phyloP scores from a whole-genome alignment of 2,329 filamentous ascomycete genomes.

The Talaromyces sp. region DNA sequence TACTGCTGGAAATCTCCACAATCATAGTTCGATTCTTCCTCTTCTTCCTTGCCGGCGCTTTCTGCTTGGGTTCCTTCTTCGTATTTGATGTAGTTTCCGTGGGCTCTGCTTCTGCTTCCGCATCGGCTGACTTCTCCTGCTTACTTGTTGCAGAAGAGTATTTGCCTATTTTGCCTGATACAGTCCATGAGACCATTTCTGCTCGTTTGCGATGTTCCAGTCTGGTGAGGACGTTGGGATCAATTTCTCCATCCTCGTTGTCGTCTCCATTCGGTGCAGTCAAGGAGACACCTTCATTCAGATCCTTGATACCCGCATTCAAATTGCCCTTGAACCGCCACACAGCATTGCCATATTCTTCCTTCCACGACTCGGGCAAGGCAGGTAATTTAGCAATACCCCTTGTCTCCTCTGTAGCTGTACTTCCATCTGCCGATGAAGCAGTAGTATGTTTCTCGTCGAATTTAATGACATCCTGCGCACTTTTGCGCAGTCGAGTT shows the following conservation, averaged over 20 bases:
- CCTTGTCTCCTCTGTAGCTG: conserved; percentile 22
- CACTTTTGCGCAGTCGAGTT: conserved; percentile 63
- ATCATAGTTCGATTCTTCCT: conserved; percentile 45
- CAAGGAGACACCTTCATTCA: conserved; percentile 25
- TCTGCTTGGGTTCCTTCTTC: conserved; percentile 15
- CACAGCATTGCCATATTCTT: conserved; percentile 53
- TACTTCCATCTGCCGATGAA: conserved; percentile 10
- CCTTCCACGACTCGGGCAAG: conserved; percentile 19
- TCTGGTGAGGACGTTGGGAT: conserved; percentile 29
- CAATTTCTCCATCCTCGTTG: conserved; percentile 24
- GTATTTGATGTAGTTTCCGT: conserved; percentile 7
- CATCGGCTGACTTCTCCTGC: conserved; percentile 22
- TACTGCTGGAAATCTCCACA: conserved; percentile 45
- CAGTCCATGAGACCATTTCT: conserved; percentile 37
- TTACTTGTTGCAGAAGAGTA: conserved; percentile 25
- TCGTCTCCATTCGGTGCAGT: background rate
- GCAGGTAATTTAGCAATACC: conserved; percentile 18
- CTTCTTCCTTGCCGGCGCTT: conserved; percentile 34
- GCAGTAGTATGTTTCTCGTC: conserved; percentile 41
- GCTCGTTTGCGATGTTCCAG: conserved; percentile 39
- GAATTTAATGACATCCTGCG: conserved; percentile 56
- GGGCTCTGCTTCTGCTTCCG: background rate
- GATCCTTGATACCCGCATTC: conserved; percentile 28
- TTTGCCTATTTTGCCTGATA: conserved; percentile 22
- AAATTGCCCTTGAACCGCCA: conserved; percentile 44